Evolutionary conservation across 1,139 yeast species (phyloP), one percentile per base, ranked within the genome.

Genomic region (Trichomonascaceae sp.): DNA sequence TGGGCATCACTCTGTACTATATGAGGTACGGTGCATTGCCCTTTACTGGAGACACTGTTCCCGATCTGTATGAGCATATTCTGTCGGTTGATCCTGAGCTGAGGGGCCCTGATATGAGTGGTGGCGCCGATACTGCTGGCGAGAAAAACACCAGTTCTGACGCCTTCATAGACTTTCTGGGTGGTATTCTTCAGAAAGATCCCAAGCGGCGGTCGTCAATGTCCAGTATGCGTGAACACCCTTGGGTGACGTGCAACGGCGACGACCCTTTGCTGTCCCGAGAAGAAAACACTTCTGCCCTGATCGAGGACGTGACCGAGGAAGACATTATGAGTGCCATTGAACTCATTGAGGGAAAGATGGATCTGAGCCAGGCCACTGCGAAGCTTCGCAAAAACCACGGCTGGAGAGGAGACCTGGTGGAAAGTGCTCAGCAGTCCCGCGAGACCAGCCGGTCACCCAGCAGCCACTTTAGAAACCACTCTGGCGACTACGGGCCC

Each of bases 1-100:
- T 79, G 50, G 92, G 92, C 1, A 81, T 82, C 3, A 76, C 85
- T 0, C 48, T 62, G 14, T 62, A 52, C 41, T 56, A 56, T 39
- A 48, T 62, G 44, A 35, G 46, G 15, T 56, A 51, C 34, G 65
- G 66, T 5, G 42, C 44, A 17, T 48, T 62, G 33, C 67, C 67
- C n/a, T 62, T 62, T 42, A 47, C 48, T 16, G 53, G 57, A 5
- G 48, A 47, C 20, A 48, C 50, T 17, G 60, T 76, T 16, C 61
- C 70, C 5, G 85, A 74, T 42, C 57, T 79, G 37, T 67, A 54
- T 37, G 47, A 45, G 13, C 40, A 40, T 20, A 59, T 62, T 31
- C 39, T 52, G 27, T 38, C 45, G 14, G 42, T 44, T 13, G 51
- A 46, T 16, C 46, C 49, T 2, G 33, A 29, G 16, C 8, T 4